Evolutionary conservation across 768 basidiomycete genomes (phyloP), one percentile per base, ranked within the genome.

Genomic region (Clitopilus hobsonii): DNA sequence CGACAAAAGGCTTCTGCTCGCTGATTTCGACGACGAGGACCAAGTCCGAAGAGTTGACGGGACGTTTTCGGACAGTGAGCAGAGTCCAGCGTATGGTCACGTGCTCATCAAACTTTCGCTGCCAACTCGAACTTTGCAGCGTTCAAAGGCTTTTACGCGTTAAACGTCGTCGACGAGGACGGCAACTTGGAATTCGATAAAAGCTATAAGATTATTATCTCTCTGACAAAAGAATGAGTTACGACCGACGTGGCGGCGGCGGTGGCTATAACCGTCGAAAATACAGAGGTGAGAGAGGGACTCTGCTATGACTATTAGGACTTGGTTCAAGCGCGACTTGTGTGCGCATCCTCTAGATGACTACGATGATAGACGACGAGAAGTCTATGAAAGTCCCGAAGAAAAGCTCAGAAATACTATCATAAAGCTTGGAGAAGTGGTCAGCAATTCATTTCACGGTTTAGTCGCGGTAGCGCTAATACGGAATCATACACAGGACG

Each of bases 381-480:
- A 88, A 55, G 62, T 70, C 32, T 73, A 77, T 60, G 89, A 91
- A 59, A 80, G 86, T 2, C 88, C 89, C 4, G 88, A 89, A 59
- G 82, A 91, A 57, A 86, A 80, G 63, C 72, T 91, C 30, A 85
- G 82, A 66, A 75, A 72, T 49, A 71, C 80, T 38, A 85, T 93
- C 58, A 72, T 91, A 62, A 86, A 84, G 63, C 72, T 89, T 51
- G 91, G 90, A 38, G 91, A 93, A 79, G 89, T 90, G 69, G 91
- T 91, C 63, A 74, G 89, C 74, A 18, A 30, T n/a, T n/a, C n/a
- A 26, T 2, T 13, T 22, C 28, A 25, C 49, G 26, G 14, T 29
- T 50, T 16, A 50, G 24, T 5, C 24, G 14, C 26, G 10, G 52
- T n/a, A 41, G 25, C 49, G 24, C 56, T 51, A 56, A 52, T 51